These are phyloP conservation scores for Gossypium bickii DNA, from an alignment of 345 rosid species.

Conservation along the genomic window DNA sequence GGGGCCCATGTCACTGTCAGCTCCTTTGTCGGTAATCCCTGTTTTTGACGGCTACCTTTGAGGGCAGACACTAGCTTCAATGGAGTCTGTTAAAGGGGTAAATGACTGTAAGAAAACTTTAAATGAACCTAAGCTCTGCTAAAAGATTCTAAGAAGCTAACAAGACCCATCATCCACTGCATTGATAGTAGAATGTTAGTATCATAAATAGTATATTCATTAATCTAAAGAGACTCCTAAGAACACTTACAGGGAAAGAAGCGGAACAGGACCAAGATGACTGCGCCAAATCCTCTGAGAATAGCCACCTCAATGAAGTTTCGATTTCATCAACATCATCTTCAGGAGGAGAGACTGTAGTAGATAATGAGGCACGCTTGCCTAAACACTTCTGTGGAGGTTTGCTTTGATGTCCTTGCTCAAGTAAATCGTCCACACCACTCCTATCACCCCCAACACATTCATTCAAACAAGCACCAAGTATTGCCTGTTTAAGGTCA, in stretches of 20 bases:
- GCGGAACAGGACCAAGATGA: conserved; percentile 4
- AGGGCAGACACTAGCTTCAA: conserved; percentile 64
- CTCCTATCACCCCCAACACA: conserved; percentile 37
- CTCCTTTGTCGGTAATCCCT: conserved; percentile 39
- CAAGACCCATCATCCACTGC: neutral
- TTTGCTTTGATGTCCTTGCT: conserved; percentile 20
- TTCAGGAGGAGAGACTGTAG: conserved; percentile 26
- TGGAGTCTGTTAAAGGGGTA: conserved; percentile 23
- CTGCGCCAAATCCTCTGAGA: conserved; percentile 26
- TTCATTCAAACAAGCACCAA: conserved; percentile 22
- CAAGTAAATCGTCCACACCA: conserved; percentile 29
- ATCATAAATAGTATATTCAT: neutral
- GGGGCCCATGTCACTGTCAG: conserved; percentile 72
- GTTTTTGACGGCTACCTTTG: conserved; percentile 80
- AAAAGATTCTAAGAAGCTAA: neutral
- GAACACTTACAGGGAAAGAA: conserved; percentile 37
- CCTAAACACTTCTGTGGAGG: conserved; percentile 21
- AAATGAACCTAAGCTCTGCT: neutral
- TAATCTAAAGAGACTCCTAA: neutral
- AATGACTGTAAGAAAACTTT: neutral
- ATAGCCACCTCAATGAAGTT: conserved; percentile 29
- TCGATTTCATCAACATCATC: conserved; percentile 32
- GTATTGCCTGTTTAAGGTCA: conserved; percentile 22
- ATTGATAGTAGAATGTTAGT: neutral
- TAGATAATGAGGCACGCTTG: conserved; percentile 30